A percentile compares a stretch with the other conserved stretches of the same genome.
Conservation (phyloP, 495 filamentous ascomycete species). For the Aspergillus affinis region DNA sequence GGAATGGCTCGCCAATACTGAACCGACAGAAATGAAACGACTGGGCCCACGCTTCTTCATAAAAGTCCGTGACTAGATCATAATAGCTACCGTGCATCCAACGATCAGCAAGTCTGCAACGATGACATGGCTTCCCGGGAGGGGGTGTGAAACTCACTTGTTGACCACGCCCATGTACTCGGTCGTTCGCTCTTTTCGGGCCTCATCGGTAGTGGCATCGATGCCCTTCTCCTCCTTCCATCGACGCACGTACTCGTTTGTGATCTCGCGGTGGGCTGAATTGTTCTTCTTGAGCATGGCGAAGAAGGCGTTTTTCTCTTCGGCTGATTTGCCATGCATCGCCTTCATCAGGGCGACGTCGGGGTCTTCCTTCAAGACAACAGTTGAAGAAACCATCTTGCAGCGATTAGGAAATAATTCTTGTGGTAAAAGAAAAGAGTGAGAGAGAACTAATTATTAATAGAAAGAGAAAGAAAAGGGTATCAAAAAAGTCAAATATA, state of each 20-base stretch:
- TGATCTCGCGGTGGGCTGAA: slow-evolving; percentile 6
- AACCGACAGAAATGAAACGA: slow-evolving; percentile 10
- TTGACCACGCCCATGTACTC: slow-evolving; percentile 11
- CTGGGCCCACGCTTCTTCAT: slow-evolving; percentile 8
- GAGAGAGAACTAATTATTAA: no score
- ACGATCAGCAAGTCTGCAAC: slow-evolving; percentile 1
- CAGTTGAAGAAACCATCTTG: background rate
- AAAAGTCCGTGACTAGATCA: slow-evolving; percentile 7
- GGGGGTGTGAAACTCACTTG: background rate
- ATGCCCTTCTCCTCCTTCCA: slow-evolving; percentile 6
- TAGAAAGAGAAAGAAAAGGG: no score
- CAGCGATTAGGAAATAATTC: background rate
- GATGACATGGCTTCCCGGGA: background rate
- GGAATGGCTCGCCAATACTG: slow-evolving; percentile 2
- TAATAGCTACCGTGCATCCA: background rate
- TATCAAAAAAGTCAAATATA: background rate
- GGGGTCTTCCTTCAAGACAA: slow-evolving; percentile 6
- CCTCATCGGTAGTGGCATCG: slow-evolving; percentile 6
- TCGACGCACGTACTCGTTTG: slow-evolving; percentile 7
- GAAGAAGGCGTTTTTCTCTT: slow-evolving; percentile 10
- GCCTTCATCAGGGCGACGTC: slow-evolving; percentile 6
- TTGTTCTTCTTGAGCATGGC: slow-evolving; percentile 9
- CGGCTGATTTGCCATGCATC: slow-evolving; percentile 7
- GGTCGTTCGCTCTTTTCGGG: slow-evolving; percentile 5
- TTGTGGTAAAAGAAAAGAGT: background rate